Base-by-base conservation (phyloP, 805 yeast genomes). In the Jamesozyma gamospora region DNA sequence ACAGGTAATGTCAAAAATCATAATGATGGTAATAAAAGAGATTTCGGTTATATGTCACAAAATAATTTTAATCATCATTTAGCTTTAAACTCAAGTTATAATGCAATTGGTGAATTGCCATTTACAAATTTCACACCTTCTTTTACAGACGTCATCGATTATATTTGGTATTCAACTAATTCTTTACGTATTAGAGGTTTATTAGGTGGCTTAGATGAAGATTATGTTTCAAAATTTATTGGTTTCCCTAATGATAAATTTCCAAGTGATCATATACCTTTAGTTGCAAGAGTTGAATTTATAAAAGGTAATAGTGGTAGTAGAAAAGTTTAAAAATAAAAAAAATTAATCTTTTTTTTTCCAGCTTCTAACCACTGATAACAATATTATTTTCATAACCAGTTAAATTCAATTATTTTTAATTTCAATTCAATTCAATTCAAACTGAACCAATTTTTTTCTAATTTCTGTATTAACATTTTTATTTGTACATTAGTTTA, bases 211-310 rank as follows among this genome's bases (percentile, higher is more conserved):
- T 75, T 88, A 32, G 96, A 90, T 58, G 70, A 70, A 34, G 82
- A 81, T 3, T 92, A 92, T 58, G 70, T 80, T 35, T 66, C 73
- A 41, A 79, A 79, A 49, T 77, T 77, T 45, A 81, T 92, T 57
- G 99, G 97, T 7, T 78, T 92, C 62, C 99, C 99, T 16, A 85
- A 85, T 56, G 85, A 87, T 17, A 84, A 87, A 58, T 82, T 81
- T 66, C 96, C 97, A 18, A 84, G 95, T 36, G 97, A 90, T 62
- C 97, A 90, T 64, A 74, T 90, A 52, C 88, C 96, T n/a, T 66
- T 90, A 45, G 73, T 86, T 41, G 71, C 88, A 15, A 77, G 79
- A 58, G 80, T 90, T 53, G 84, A 78, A 52, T 75, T 87, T 55
- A 75, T 74, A 53, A 77, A 74, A 53, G 55, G 57, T 40, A 56